phyloP scores from a whole-genome alignment of 441 rosid genomes.

The Gossypium trilobum region DNA sequence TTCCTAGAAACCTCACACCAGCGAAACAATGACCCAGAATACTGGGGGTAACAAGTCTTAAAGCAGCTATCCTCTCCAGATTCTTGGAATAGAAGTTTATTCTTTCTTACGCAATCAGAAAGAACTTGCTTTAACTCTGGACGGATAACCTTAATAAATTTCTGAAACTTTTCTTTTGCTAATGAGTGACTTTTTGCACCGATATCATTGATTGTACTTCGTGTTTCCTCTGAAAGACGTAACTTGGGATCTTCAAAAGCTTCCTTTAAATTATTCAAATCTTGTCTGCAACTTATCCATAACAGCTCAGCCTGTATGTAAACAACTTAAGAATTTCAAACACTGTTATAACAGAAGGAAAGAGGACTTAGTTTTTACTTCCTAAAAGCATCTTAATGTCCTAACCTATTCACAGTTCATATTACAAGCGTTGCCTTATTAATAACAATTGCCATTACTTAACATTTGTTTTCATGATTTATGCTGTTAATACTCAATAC shows the following conservation, averaged over 20 bases:
- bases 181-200: conserved; percentile 22
- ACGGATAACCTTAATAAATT: conserved; percentile 30
- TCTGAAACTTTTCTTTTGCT: conserved; percentile 31
- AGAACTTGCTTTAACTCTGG: conserved; percentile 40
- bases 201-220: conserved; percentile 12
- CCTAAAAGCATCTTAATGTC: not conserved
- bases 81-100: conserved; percentile 27
- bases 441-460: not conserved
- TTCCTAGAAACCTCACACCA: conserved; percentile 30
- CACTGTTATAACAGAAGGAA: not conserved
- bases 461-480: not conserved
- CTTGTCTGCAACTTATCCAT: conserved; percentile 11
- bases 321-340: conserved; percentile 2
- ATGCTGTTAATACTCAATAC: not conserved
- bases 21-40: conserved; percentile 25
- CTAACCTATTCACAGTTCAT: not conserved
- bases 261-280: not conserved
- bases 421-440: not conserved
- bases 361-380: not conserved
- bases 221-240: conserved; percentile 33
- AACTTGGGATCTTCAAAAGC: conserved; percentile 28
- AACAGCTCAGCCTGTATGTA: conserved; percentile 17
- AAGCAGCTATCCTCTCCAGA: conserved; percentile 36
- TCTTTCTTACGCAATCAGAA: conserved; percentile 49
- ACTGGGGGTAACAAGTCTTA: conserved; percentile 25